These are phyloP conservation scores for Dactylellina parvicollis DNA, from an alignment of 2,329 filamentous ascomycete genomes.

Conservation along the genomic window DNA sequence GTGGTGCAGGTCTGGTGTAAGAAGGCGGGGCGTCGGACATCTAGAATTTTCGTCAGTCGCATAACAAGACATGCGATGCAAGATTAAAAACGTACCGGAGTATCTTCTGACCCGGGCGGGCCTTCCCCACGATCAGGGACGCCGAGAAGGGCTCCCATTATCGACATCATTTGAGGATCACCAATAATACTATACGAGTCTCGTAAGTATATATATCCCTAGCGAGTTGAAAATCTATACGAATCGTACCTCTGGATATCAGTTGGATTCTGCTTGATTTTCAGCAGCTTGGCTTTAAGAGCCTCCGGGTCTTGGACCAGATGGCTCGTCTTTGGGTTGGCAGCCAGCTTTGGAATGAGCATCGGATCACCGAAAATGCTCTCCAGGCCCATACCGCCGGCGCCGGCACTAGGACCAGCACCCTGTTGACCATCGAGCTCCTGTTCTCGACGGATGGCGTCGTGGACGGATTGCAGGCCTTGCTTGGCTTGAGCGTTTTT, in stretches of 20 bases:
- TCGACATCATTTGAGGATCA: slow-evolving; percentile 91
- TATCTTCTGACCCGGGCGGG: slow-evolving; percentile 53
- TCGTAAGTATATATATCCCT: background rate
- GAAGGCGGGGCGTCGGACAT: slow-evolving; percentile 63
- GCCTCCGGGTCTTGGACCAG: slow-evolving; percentile 84
- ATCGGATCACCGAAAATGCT: slow-evolving; percentile 95
- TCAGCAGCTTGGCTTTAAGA: slow-evolving; percentile 88
- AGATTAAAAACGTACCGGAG: slow-evolving; percentile 61
- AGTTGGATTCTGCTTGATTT: slow-evolving; percentile 81
- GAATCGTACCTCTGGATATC: slow-evolving; percentile 67
- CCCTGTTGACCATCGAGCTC: slow-evolving; percentile 68
- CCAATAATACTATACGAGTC: slow-evolving; percentile 72
- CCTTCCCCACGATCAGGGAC: slow-evolving; percentile 81
- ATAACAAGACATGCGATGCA: slow-evolving; percentile 51
- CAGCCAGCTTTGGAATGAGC: slow-evolving; percentile 86
- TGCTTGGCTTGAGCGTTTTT: slow-evolving; percentile 92
- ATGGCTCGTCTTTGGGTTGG: slow-evolving; percentile 89
- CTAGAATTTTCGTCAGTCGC: slow-evolving; percentile 58
- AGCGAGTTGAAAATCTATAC: background rate
- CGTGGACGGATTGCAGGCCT: slow-evolving; percentile 83
- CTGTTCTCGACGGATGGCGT: slow-evolving; percentile 83
- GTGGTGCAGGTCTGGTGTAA: slow-evolving; percentile 69
- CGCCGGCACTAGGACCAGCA: slow-evolving; percentile 64
- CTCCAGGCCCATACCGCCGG: slow-evolving; percentile 80
- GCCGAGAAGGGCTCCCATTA: slow-evolving; percentile 91